phyloP scores from a whole-genome alignment of 1,284 basidiomycete species.

The Crepidotus sp. region DNA sequence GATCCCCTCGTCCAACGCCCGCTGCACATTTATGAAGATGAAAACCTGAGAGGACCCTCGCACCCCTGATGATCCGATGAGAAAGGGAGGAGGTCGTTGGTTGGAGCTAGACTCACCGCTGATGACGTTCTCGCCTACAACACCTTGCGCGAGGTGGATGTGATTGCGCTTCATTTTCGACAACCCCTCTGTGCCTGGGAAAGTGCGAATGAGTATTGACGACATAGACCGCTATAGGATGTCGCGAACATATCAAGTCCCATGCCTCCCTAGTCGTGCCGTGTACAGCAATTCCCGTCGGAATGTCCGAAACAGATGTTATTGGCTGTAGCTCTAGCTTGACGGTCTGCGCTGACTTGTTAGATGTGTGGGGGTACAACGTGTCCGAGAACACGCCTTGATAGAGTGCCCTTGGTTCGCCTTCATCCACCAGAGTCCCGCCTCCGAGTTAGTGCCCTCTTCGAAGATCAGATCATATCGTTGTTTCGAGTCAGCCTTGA shows the following conservation, averaged over 20 bases:
- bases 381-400: constrained; percentile 36
- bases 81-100: neutral
- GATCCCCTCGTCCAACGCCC: constrained; percentile 64
- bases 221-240: constrained; percentile 7
- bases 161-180: constrained; percentile 84
- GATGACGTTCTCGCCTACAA: constrained; percentile 53
- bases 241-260: constrained; percentile 57
- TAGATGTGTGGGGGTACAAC: no score
- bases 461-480: constrained; percentile 67
- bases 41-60: constrained; percentile 62
- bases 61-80: constrained; percentile 49
- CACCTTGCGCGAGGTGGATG: constrained; percentile 78
- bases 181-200: constrained; percentile 55
- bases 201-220: neutral
- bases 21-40: constrained; percentile 67
- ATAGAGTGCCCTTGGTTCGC: constrained; percentile 94
- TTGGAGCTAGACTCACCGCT: constrained; percentile 46
- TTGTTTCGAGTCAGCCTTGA: constrained; percentile 68
- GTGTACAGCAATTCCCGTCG: constrained; percentile 61
- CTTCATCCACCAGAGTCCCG: constrained; percentile 71
- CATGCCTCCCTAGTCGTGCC: constrained; percentile 66
- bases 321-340: constrained; percentile 64
- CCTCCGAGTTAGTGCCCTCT: constrained; percentile 28
- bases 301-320: constrained; percentile 50
- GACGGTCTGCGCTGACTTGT: constrained; percentile 37